A percentile compares a stretch with the other conserved stretches of the same genome.
Evolutionary conservation across 2,329 filamentous ascomycete genomes (phyloP).

Genomic region (Cercospora nicotianae): DNA sequence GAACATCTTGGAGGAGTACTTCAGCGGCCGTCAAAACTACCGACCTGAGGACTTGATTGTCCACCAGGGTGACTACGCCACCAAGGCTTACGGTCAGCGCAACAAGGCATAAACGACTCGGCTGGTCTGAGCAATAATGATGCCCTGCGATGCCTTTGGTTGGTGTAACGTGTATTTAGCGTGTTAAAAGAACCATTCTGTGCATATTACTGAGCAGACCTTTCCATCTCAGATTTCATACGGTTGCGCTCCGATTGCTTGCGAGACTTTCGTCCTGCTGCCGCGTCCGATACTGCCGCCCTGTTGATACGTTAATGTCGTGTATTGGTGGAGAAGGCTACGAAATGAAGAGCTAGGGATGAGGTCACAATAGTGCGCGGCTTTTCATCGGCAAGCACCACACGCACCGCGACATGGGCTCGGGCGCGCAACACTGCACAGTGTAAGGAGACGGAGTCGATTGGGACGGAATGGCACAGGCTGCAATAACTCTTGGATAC

Average conservation of each 20-base stretch:
- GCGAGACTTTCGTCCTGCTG: no score
- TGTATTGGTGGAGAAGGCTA: not conserved
- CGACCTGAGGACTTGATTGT: constrained; percentile 88
- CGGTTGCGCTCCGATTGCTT: no score
- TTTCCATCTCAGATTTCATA: not conserved
- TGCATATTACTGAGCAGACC: not conserved
- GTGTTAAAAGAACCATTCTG: constrained; percentile 18
- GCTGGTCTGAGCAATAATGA: constrained; percentile 10
- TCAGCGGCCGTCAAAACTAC: constrained; percentile 85
- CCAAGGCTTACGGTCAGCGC: constrained; percentile 83
- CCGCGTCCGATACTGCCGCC: not conserved
- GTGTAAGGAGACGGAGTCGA: not conserved
- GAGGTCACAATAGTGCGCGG: not conserved
- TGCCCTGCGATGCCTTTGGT: constrained; percentile 9
- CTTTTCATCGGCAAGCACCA: not conserved
- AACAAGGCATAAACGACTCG: constrained; percentile 22
- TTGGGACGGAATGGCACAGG: not conserved
- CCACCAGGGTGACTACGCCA: constrained; percentile 85
- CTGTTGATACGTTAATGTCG: not conserved
- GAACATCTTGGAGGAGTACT: constrained; percentile 87
- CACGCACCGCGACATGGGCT: not conserved
- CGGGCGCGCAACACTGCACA: not conserved
- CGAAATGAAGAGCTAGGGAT: not conserved
- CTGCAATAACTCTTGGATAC: not conserved
- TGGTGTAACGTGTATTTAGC: constrained; percentile 19